Conservation (phyloP, 2,329 filamentous ascomycete species). For the Neonectria neomacrospora region DNA sequence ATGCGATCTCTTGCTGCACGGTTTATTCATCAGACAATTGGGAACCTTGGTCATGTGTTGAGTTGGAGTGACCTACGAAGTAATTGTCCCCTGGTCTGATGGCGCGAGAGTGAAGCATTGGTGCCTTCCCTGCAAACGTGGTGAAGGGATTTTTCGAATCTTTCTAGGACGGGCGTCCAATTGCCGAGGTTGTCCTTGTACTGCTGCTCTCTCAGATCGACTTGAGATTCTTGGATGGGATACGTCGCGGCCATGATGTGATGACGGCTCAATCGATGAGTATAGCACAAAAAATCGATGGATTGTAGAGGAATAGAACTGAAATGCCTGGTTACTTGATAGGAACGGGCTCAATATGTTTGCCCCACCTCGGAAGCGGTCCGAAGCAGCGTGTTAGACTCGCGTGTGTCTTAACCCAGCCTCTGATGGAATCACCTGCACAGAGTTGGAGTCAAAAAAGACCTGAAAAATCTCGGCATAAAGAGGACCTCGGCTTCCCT, state of each 20-base stretch:
- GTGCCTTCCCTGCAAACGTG: slow-evolving; percentile 47
- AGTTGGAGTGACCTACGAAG: slow-evolving; percentile 20
- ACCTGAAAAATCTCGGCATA: neutral
- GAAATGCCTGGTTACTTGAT: neutral
- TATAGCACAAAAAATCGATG: neutral
- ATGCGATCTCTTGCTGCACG: slow-evolving; percentile 52
- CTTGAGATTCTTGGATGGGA: slow-evolving; percentile 10
- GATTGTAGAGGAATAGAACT: neutral
- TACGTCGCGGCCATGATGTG: slow-evolving; percentile 5
- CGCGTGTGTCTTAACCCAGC: neutral
- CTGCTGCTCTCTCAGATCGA: slow-evolving; percentile 14
- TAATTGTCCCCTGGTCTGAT: slow-evolving; percentile 33
- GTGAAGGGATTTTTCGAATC: slow-evolving; percentile 44
- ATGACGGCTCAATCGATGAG: no score
- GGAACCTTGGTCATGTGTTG: neutral
- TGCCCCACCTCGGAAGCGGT: neutral
- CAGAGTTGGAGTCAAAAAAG: neutral
- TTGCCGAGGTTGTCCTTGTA: slow-evolving; percentile 6
- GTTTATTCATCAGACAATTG: neutral
- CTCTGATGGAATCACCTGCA: neutral
- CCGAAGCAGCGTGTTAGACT: neutral
- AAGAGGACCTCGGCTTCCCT: neutral
- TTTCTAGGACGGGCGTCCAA: slow-evolving; percentile 35
- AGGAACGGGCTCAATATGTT: neutral
- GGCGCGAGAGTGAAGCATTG: slow-evolving; percentile 43